Base-by-base conservation (phyloP, 305 asterid species). In the Fraxinus ornus region DNA sequence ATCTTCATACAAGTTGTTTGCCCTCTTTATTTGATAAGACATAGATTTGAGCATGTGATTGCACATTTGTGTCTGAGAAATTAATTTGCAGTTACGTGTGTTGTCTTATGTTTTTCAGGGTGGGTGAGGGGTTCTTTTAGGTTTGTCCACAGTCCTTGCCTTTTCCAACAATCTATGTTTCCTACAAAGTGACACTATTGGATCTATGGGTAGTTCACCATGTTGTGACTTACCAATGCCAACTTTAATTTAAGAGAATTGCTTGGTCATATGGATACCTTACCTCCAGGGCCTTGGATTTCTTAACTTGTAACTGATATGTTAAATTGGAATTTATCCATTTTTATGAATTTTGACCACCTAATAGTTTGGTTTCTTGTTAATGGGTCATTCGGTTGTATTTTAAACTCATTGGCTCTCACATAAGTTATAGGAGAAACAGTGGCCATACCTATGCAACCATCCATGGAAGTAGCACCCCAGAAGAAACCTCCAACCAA, bases 401-500 rank as follows among this genome's bases (percentile, higher is more conserved):
- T 76, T n/a, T 83, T 82, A 22, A 76, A 26, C 36, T 71, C 47
- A 68, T 44, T 76, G 81, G 66, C 81, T 80, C 83, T 75, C 37
- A 80, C 86, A 81, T 57, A 71, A 82, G 79, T 82, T 84, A 83
- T 87, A 94, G 98, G 97, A 52, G 91, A 88, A 87, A 89, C 85
- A 82, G 85, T 88, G 90, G 92, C 93, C 35, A 36, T 88, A 66
- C 92, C 92, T 35, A 77, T 90, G 80, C 84, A 89, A 79, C 92
- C 96, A 10, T 83, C 81, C 81, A 88, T 77, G 91, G 98, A 91
- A 83, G 89, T 71, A 75, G 75, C 87, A 6, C 19, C 82, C 83
- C 90, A 89, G 89, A 93, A 90, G 89, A 89, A 95, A 83, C 99
- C 87, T 77, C 81, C 88, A 12, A 90, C 91, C 79, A 91, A 88